Conservation (phyloP, 139 green algal genomes). For the Coccomyxa sp. region DNA sequence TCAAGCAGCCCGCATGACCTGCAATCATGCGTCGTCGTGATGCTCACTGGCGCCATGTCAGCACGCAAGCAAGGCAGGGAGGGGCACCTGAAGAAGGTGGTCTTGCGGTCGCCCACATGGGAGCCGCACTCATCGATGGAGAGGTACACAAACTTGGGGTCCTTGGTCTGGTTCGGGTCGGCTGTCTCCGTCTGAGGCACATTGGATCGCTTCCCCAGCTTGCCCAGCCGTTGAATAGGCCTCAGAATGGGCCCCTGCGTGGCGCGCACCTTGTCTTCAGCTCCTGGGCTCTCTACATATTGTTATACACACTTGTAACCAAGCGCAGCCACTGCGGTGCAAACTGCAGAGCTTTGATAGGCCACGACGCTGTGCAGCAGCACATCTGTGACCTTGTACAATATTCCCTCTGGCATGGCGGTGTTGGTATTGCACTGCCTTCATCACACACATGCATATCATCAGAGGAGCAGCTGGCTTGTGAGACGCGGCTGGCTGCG, state of each 20-base stretch:
- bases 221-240: conserved; percentile 60
- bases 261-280: not conserved
- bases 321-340: not conserved
- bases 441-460: not conserved
- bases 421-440: not conserved
- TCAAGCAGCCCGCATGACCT: not conserved
- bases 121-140: conserved; percentile 64
- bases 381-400: not conserved
- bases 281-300: not conserved
- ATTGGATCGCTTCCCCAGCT: conserved; percentile 7
- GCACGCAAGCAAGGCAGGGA: not conserved
- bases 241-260: conserved; percentile 48
- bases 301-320: no score
- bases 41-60: not conserved
- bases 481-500: not conserved
- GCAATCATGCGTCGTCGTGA: not conserved
- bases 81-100: conserved; percentile 31
- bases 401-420: not conserved
- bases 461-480: not conserved
- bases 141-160: conserved; percentile 56
- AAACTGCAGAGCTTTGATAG: not conserved
- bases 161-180: conserved; percentile 32
- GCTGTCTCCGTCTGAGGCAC: not conserved
- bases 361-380: not conserved
- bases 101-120: conserved; percentile 39